phyloP scores from a whole-genome alignment of 768 basidiomycete genomes.

The Termitomyces sp. region DNA sequence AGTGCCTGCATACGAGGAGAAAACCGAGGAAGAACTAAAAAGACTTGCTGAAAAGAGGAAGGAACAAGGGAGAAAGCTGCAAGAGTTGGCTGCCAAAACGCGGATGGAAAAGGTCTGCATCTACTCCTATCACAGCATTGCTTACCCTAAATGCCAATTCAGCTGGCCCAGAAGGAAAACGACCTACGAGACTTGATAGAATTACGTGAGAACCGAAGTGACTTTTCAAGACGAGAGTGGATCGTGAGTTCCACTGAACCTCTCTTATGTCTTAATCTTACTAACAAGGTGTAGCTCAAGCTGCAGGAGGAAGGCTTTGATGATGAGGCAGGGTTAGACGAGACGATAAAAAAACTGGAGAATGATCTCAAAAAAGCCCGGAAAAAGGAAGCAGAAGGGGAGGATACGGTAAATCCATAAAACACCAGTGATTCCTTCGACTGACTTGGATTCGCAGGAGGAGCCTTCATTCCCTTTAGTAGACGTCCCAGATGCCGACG shows the following conservation, averaged over 20 bases:
- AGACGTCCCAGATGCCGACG: conserved; percentile 88
- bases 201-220: conserved; percentile 58
- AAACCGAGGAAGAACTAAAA: conserved; percentile 87
- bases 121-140: neutral
- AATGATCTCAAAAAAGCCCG: conserved; percentile 67
- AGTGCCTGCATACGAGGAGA: conserved; percentile 64
- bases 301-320: conserved; percentile 70
- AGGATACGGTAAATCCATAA: conserved; percentile 46
- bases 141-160: neutral
- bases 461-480: conserved; percentile 88
- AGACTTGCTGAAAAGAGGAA: conserved; percentile 72
- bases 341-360: conserved; percentile 85
- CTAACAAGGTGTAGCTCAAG: conserved; percentile 37
- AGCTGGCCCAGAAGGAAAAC: conserved; percentile 75
- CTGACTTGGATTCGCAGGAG: conserved; percentile 39
- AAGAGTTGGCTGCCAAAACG: conserved; percentile 86
- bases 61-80: conserved; percentile 85
- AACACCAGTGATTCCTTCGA: neutral
- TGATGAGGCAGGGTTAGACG: conserved; percentile 74
- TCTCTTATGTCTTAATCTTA: neutral
- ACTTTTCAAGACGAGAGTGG: conserved; percentile 75
- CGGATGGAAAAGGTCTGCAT: conserved; percentile 73
- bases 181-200: conserved; percentile 64
- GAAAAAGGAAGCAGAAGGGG: conserved; percentile 80
- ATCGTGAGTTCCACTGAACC: conserved; percentile 31